Evolutionary conservation across 2,329 filamentous ascomycete genomes (phyloP).

Genomic region (Colletotrichum ledebouriae): DNA sequence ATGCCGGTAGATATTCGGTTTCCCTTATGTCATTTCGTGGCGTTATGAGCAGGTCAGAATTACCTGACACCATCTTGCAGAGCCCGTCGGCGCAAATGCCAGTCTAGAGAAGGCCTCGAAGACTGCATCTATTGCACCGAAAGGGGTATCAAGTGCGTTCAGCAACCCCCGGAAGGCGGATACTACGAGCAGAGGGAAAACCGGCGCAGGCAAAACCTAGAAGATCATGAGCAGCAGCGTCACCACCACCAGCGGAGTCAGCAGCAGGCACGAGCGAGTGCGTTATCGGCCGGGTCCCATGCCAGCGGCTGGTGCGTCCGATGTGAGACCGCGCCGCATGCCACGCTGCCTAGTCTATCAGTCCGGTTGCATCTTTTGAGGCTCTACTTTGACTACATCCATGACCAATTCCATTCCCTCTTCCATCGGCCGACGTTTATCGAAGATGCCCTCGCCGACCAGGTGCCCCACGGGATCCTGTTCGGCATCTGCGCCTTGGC

Average conservation of each 20-base stretch:
- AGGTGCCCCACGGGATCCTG: constrained; percentile 44
- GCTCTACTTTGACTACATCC: constrained; percentile 52
- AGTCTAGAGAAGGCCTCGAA: constrained; percentile 51
- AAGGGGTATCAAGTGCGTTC: constrained; percentile 62
- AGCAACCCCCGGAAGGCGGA: constrained; percentile 47
- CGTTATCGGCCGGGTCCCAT: constrained; percentile 22
- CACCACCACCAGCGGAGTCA: background rate
- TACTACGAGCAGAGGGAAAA: constrained; percentile 43
- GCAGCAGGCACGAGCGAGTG: constrained; percentile 17
- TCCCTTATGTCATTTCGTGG: constrained; percentile 5
- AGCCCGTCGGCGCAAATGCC: constrained; percentile 42
- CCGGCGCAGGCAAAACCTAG: constrained; percentile 26
- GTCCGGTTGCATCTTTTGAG: constrained; percentile 47
- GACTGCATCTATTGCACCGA: constrained; percentile 66
- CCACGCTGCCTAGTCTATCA: constrained; percentile 41
- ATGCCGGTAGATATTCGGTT: constrained; percentile 39
- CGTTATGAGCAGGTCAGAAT: background rate
- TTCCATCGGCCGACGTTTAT: constrained; percentile 50
- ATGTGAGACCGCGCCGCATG: constrained; percentile 27
- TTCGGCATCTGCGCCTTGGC: constrained; percentile 47
- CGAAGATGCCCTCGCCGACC: constrained; percentile 45
- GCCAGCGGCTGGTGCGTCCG: constrained; percentile 30
- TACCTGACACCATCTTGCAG: constrained; percentile 35
- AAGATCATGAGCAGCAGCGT: constrained; percentile 5
- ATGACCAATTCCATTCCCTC: constrained; percentile 53